Percentiles rank a stretch among this genome's conserved stretches.
phyloP scores from a whole-genome alignment of 2,329 filamentous ascomycete genomes.

The Xylaria sp. region DNA sequence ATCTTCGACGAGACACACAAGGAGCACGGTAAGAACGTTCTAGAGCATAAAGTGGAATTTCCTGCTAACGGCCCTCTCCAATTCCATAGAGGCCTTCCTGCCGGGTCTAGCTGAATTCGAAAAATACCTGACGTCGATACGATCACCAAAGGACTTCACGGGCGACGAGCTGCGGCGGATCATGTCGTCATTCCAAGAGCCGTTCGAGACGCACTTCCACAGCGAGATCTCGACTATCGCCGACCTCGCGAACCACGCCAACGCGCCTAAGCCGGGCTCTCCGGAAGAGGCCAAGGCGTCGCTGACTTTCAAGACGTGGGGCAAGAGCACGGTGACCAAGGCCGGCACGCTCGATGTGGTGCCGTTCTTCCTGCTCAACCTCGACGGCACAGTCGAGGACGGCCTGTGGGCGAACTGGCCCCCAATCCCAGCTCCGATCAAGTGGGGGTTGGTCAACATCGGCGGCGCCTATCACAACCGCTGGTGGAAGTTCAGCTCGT shows the following conservation, averaged over 20 bases:
- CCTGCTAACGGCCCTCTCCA: slow-evolving; percentile 9
- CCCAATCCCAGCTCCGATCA: slow-evolving; percentile 68
- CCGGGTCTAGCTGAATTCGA: slow-evolving; percentile 62
- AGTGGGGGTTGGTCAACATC: slow-evolving; percentile 69
- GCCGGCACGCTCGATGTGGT: slow-evolving; percentile 68
- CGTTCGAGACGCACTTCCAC: slow-evolving; percentile 66
- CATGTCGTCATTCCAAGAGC: slow-evolving; percentile 60
- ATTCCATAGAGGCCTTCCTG: slow-evolving; percentile 57
- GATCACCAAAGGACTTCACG: slow-evolving; percentile 55
- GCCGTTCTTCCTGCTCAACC: slow-evolving; percentile 72
- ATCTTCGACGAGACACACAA: slow-evolving; percentile 63
- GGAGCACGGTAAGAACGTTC: slow-evolving; percentile 60
- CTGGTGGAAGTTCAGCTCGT: slow-evolving; percentile 74
- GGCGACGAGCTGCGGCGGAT: slow-evolving; percentile 57
- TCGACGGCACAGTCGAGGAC: slow-evolving; percentile 67
- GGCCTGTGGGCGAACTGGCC: slow-evolving; percentile 71
- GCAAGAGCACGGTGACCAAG: slow-evolving; percentile 71
- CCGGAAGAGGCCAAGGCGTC: slow-evolving; percentile 57
- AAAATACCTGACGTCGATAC: slow-evolving; percentile 59
- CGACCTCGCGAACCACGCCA: slow-evolving; percentile 59
- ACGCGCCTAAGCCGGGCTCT: slow-evolving; percentile 59
- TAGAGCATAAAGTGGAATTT: not conserved
- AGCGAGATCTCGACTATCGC: slow-evolving; percentile 64
- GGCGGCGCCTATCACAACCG: slow-evolving; percentile 64
- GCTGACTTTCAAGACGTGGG: slow-evolving; percentile 67